Evolutionary conservation across 805 yeast genomes (phyloP).

Genomic region (Cyberlindnera nakhonratchasimensis): DNA sequence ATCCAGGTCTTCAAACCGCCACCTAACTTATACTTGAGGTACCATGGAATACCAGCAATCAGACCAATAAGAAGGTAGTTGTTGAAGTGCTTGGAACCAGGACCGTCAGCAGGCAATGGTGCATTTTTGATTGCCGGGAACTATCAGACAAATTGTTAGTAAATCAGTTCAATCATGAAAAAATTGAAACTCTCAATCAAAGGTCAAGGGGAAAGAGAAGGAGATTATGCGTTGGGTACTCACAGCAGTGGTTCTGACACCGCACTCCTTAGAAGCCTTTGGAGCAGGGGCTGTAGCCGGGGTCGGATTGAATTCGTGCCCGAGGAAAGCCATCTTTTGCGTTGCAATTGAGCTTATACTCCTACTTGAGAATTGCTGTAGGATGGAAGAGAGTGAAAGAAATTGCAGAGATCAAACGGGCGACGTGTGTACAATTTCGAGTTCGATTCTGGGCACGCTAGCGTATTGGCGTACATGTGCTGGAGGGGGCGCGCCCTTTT

Average conservation of each 20-base stretch:
- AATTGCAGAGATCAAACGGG: background rate
- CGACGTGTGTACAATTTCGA: slow-evolving; percentile 3
- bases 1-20: slow-evolving; percentile 67
- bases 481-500: background rate
- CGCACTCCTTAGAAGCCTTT: slow-evolving; percentile 40
- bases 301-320: slow-evolving; percentile 55
- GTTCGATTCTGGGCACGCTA: too few relatives aligned
- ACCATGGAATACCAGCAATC: slow-evolving; percentile 56
- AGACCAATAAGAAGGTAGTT: slow-evolving; percentile 51
- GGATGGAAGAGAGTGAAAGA: background rate
- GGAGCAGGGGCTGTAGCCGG: slow-evolving; percentile 48
- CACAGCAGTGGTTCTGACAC: slow-evolving; percentile 35
- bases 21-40: slow-evolving; percentile 60
- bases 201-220: background rate
- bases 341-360: background rate
- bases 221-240: slow-evolving; percentile 3
- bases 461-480: too few relatives aligned
- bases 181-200: too few relatives aligned
- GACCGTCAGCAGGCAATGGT: slow-evolving; percentile 88
- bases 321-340: slow-evolving; percentile 25
- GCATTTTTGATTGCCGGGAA: slow-evolving; percentile 80
- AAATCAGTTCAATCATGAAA: too few relatives aligned
- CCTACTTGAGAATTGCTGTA: background rate
- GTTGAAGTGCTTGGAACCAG: slow-evolving; percentile 74
- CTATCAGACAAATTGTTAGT: slow-evolving; percentile 18